Conservation (phyloP, 2,329 filamentous ascomycete genomes). For the Ascochyta viciae-villosae region DNA sequence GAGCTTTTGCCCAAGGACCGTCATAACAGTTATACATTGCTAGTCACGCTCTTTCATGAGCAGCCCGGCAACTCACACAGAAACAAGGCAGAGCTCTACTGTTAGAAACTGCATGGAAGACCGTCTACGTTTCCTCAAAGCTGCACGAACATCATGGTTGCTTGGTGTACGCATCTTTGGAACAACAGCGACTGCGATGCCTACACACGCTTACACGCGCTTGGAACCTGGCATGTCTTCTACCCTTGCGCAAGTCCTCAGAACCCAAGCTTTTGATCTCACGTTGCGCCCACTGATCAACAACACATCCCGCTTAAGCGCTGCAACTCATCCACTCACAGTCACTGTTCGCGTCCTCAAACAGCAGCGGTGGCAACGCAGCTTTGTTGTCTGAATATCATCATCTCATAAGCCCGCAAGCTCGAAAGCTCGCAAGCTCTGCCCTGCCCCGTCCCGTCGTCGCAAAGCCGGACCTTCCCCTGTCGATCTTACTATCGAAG, state of each 20-base stretch:
- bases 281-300: constrained; percentile 4
- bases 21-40: not conserved
- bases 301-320: not conserved
- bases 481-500: constrained; percentile 31
- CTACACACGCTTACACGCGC: not conserved
- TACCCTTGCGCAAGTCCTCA: constrained; percentile 2
- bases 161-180: no score
- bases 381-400: constrained; percentile 10
- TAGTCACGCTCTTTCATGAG: not conserved
- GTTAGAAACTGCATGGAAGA: not conserved
- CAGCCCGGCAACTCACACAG: not conserved
- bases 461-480: constrained; percentile 17
- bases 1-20: no score
- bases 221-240: not conserved
- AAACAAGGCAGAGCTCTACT: not conserved
- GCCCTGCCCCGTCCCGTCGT: not conserved
- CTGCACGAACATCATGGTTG: no score
- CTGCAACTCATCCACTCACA: not conserved
- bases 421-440: not conserved
- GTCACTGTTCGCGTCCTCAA: constrained; percentile 3
- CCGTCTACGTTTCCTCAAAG: no score
- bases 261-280: constrained; percentile 10
- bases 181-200: no score
- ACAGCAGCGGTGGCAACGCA: constrained; percentile 1
- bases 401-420: constrained; percentile 12